Conservation (phyloP, 2,329 filamentous ascomycete species). For the Paecilomyces niveus region DNA sequence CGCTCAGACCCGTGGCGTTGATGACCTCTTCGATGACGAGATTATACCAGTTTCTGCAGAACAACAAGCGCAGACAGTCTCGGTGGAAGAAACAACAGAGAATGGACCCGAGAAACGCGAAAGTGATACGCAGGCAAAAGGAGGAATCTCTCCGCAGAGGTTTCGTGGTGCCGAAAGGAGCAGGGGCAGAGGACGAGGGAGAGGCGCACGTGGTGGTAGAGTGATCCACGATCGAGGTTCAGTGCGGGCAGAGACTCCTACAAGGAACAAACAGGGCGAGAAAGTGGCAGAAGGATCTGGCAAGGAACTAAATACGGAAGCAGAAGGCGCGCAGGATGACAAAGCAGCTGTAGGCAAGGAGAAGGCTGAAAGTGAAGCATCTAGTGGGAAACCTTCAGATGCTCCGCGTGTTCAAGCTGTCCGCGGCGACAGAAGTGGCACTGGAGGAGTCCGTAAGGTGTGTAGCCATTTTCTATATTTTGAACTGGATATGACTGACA, state of each 20-base stretch:
- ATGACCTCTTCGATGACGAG: constrained; percentile 46
- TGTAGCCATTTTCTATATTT: constrained; percentile 1
- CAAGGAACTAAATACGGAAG: constrained; percentile 7
- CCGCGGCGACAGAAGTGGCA: constrained; percentile 48
- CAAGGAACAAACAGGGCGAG: constrained; percentile 11
- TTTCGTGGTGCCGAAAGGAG: constrained; percentile 22
- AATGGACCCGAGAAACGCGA: constrained; percentile 9
- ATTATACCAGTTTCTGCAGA: constrained; percentile 38
- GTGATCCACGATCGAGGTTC: constrained; percentile 13
- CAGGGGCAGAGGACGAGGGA: constrained; percentile 22
- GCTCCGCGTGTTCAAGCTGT: constrained; percentile 38
- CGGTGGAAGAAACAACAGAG: constrained; percentile 8
- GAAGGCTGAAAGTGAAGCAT: constrained; percentile 10
- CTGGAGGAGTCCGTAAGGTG: constrained; percentile 46
- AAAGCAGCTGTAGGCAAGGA: constrained; percentile 10
- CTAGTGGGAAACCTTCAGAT: constrained; percentile 7
- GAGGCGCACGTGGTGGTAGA: constrained; percentile 17
- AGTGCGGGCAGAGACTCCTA: constrained; percentile 11
- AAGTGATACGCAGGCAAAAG: constrained; percentile 9
- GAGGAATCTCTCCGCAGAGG: constrained; percentile 18
- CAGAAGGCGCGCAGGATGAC: constrained; percentile 11
- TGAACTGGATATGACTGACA: constrained; percentile 14
- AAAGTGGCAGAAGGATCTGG: constrained; percentile 8
- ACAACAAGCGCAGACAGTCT: constrained; percentile 15
- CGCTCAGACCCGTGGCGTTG: constrained; percentile 43